These are phyloP conservation scores for Yamadazyma tumulicola DNA, from an alignment of 805 yeast species.

Conservation along the genomic window DNA sequence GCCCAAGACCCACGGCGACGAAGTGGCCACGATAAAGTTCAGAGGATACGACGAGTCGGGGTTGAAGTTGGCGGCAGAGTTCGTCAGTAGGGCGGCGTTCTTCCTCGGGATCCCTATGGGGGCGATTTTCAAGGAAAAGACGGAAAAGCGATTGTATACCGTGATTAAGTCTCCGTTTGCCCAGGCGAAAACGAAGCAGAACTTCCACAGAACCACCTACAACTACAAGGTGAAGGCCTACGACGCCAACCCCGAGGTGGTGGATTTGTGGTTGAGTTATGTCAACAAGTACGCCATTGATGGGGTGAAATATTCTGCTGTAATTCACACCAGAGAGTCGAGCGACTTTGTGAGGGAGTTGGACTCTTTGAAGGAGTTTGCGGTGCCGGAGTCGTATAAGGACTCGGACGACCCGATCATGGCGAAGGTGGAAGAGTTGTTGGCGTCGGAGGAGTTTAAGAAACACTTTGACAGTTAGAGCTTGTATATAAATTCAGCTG, in stretches of 20 bases:
- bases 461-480: constrained; percentile 40
- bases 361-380: constrained; percentile 18
- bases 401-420: constrained; percentile 49
- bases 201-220: constrained; percentile 84
- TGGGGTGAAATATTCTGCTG: constrained; percentile 83
- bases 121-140: constrained; percentile 65
- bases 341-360: constrained; percentile 25
- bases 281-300: constrained; percentile 71
- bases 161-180: constrained; percentile 92
- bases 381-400: constrained; percentile 31
- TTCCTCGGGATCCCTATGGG: constrained; percentile 84
- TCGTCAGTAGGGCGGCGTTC: constrained; percentile 85
- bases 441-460: constrained; percentile 68
- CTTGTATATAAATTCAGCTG: constrained; percentile 4
- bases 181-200: constrained; percentile 91
- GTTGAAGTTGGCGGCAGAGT: constrained; percentile 75
- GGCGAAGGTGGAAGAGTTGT: constrained; percentile 64
- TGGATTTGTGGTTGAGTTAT: constrained; percentile 78
- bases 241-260: constrained; percentile 81
- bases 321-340: constrained; percentile 40
- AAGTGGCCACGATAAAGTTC: constrained; percentile 73
- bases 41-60: constrained; percentile 69
- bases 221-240: constrained; percentile 69
- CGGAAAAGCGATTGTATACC: constrained; percentile 84
- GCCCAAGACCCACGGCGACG: constrained; percentile 63